Evolutionary conservation across 176 grass and related monocot species (phyloP).

Genomic region (Musa itinerans): DNA sequence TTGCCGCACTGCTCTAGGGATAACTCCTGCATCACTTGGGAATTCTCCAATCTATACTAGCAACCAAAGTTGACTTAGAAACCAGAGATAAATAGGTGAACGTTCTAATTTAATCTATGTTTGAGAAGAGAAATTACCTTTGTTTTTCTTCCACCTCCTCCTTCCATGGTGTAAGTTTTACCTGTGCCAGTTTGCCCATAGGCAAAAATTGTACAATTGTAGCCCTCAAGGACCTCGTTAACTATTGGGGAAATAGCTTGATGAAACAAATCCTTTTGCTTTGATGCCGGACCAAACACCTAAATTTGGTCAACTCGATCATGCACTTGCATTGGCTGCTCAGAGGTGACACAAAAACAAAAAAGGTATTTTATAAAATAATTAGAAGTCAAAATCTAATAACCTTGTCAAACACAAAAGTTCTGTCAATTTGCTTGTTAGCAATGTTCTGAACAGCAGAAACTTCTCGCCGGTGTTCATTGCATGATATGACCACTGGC

Average conservation of each 20-base stretch:
- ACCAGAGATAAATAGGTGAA: too few species aligned
- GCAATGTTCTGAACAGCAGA: slow-evolving; percentile 80
- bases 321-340: slow-evolving; percentile 12
- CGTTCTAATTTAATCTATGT: background rate
- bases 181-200: slow-evolving; percentile 95
- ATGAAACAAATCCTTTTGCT: slow-evolving; percentile 93
- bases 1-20: slow-evolving; percentile 75
- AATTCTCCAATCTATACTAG: slow-evolving; percentile 68
- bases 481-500: slow-evolving; percentile 78
- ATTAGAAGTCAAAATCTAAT: background rate
- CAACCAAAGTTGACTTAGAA: background rate
- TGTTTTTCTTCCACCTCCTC: slow-evolving; percentile 63
- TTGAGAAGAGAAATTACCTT: slow-evolving; percentile 31
- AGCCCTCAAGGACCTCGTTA: slow-evolving; percentile 95
- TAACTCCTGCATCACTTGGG: slow-evolving; percentile 83
- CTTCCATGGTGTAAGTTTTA: slow-evolving; percentile 97
- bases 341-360: background rate
- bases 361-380: background rate
- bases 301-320: slow-evolving; percentile 21
- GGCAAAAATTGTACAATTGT: slow-evolving; percentile 97
- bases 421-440: slow-evolving; percentile 88
- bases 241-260: slow-evolving; percentile 89
- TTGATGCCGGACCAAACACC: slow-evolving; percentile 86
- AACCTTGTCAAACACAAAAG: slow-evolving; percentile 92
- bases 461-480: slow-evolving; percentile 76